Evolutionary conservation across 441 rosid genomes (phyloP), one percentile per base, ranked within the genome.

Genomic region (Pelargonium myrrhifolium): DNA sequence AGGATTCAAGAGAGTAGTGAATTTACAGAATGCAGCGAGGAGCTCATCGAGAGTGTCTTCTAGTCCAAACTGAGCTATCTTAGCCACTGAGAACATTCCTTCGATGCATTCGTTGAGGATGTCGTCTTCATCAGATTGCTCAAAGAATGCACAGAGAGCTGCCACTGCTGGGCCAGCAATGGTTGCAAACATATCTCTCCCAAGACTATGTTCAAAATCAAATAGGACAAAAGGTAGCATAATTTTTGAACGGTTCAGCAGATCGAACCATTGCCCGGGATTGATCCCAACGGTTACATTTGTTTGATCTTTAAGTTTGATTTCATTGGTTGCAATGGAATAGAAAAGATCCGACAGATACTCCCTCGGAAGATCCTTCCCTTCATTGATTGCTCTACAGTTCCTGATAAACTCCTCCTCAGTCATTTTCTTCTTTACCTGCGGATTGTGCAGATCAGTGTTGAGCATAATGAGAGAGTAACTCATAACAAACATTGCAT

Each of bases 401-500:
- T 93, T 93, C 66, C 88, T 82, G 24, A 93, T 89, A 71, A 93
- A 93, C 65, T 93, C 98, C 37, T 93, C 98, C 73, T 93, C 98
- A 1, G 96, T 89, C 97, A 93, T 93, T 78, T 87, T 93, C 72
- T 86, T 93, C 85, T 85, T 90, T 3, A 90, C 93, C 65, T 93
- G 97, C 10, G 91, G 93, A 63, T 93, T 93, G 74, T 93, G 97
- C 18, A 87, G 96, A 73, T 93, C 97, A 0, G 98, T 93, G 49
- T 93, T 93, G 62, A 93, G 94, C 98, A 93, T 93, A 22, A 93
- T 89, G 65, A 93, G 86, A 0, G 98, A 93, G 75, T 93, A 93
- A 17, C 94, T 90, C 3, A 93, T 70, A 3, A 93, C 83, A 22
- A 79, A 82, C 59, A 87, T 93, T 0, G 93, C 81, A 49, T 93